Conservation (phyloP, 768 basidiomycete species). For the Trametes villosa region DNA sequence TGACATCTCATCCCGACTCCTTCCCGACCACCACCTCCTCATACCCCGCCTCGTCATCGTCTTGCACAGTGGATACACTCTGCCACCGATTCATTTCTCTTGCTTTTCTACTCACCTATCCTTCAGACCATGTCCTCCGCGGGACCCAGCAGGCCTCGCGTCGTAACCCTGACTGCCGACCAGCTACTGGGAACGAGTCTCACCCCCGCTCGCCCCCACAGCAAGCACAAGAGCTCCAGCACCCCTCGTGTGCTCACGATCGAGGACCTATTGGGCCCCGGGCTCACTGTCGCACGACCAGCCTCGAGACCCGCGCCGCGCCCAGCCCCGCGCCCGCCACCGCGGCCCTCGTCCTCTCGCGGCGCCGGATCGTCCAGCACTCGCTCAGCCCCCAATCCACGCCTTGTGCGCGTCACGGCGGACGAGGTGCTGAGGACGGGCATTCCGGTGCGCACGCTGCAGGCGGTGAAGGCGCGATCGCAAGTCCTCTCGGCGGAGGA, state of each 20-base stretch:
- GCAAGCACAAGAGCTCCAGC: constrained; percentile 12
- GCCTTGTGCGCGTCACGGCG: constrained; percentile 15
- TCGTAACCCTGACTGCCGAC: constrained; percentile 20
- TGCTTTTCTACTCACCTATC: no score
- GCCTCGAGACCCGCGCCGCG: constrained; percentile 4
- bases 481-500: constrained; percentile 59
- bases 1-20: no score
- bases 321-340: background rate
- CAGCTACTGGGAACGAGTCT: constrained; percentile 20
- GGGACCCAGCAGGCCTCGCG: constrained; percentile 14
- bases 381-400: constrained; percentile 1
- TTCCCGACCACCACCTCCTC: no score
- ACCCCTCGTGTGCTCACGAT: constrained; percentile 12
- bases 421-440: constrained; percentile 22
- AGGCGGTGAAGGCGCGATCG: constrained; percentile 19
- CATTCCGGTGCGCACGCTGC: constrained; percentile 19
- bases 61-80: no score
- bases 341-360: background rate
- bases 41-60: no score
- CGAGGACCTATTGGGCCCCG: constrained; percentile 18
- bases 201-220: constrained; percentile 13
- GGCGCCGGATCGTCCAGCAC: background rate
- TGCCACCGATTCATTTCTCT: no score
- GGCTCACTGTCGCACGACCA: constrained; percentile 18
- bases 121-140: constrained; percentile 10